Conservation (phyloP, 2,329 filamentous ascomycete species). For the Diaporthe ampelina region DNA sequence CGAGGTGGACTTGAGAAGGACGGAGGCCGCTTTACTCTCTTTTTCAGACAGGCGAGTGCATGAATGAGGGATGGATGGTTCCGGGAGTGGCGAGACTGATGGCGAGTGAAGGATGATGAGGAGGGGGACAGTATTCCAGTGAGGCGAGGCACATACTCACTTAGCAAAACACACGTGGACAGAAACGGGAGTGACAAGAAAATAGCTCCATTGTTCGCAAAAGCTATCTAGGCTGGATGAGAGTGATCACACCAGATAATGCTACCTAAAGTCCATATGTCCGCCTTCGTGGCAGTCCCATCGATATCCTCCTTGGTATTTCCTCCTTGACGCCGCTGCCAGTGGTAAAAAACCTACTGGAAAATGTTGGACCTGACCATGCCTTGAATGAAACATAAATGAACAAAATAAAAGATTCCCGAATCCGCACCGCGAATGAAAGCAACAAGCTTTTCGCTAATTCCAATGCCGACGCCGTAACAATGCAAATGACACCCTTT, state of each 20-base stretch:
- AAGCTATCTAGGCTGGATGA: constrained; percentile 19
- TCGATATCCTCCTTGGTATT: constrained; percentile 26
- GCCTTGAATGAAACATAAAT: neutral
- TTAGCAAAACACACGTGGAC: neutral
- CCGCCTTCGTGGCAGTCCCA: neutral
- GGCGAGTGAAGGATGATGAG: neutral
- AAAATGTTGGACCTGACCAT: constrained; percentile 8
- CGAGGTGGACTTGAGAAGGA: neutral
- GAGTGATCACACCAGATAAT: neutral
- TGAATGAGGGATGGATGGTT: neutral
- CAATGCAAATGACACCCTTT: constrained; percentile 29
- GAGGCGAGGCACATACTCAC: neutral
- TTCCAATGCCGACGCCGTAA: constrained; percentile 23
- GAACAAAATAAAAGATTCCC: neutral
- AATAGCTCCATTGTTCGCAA: constrained; percentile 11
- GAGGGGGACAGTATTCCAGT: neutral
- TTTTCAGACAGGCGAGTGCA: too few species aligned
- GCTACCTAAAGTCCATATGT: neutral
- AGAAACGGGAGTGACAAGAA: neutral
- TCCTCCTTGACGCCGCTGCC: constrained; percentile 21
- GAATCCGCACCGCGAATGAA: neutral
- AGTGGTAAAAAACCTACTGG: constrained; percentile 14
- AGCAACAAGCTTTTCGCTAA: constrained; percentile 21
- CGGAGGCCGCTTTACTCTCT: neutral
- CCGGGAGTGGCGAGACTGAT: neutral